These are phyloP conservation scores for Tulasnella sp. DNA, from an alignment of 768 basidiomycete genomes.

Conservation along the genomic window DNA sequence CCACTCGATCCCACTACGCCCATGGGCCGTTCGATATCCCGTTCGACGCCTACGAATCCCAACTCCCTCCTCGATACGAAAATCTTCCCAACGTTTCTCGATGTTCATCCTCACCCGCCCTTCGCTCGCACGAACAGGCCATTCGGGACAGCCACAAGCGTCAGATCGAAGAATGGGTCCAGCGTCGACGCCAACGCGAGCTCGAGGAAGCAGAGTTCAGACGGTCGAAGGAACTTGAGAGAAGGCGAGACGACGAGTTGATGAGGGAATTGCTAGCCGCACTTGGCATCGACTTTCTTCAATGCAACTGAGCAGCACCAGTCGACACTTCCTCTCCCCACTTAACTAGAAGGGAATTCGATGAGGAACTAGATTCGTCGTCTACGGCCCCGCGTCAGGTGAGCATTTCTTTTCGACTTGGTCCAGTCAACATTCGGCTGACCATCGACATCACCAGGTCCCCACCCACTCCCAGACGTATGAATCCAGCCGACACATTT, in stretches of 20 bases:
- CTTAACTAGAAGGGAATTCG: background rate
- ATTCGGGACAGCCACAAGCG: background rate
- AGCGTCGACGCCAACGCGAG: background rate
- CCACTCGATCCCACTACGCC: background rate
- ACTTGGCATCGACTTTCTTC: background rate
- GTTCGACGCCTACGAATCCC: background rate
- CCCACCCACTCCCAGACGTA: background rate
- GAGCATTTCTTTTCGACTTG: background rate
- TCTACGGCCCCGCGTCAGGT: background rate
- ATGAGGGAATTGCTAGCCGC: background rate
- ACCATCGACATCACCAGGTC: background rate
- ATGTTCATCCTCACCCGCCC: background rate
- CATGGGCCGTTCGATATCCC: background rate
- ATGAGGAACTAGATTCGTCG: background rate
- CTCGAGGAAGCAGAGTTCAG: background rate
- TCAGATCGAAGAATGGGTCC: background rate
- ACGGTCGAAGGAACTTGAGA: background rate
- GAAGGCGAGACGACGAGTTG: background rate
- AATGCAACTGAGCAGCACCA: background rate
- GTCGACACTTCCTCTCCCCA: background rate
- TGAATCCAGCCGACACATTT: background rate
- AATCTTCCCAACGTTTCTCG: background rate
- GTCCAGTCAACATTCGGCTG: background rate
- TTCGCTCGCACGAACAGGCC: background rate
- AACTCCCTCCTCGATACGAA: background rate